These are phyloP conservation scores for Neostapfia colusana DNA, from an alignment of 176 grass and related monocot species.

Conservation along the genomic window DNA sequence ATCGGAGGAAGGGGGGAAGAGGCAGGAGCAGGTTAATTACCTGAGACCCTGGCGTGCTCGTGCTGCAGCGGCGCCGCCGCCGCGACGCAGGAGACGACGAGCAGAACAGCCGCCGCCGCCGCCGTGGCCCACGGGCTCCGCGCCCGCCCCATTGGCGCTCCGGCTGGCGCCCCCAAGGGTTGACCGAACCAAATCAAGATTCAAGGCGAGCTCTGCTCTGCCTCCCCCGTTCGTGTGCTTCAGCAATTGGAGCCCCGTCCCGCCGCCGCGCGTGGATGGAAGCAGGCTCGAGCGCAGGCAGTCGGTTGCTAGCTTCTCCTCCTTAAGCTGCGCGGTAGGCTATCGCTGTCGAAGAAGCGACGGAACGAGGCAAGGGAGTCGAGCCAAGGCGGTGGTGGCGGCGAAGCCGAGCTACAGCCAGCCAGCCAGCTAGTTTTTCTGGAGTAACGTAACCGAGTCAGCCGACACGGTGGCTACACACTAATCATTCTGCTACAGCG, in stretches of 20 bases:
- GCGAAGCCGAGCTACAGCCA: background rate
- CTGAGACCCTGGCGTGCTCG: slow-evolving; percentile 42
- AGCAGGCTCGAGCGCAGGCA: background rate
- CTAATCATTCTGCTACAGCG: slow-evolving; percentile 2
- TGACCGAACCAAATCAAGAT: background rate
- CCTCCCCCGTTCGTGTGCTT: background rate
- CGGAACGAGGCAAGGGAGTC: background rate
- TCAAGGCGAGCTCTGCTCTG: background rate
- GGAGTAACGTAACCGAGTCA: background rate
- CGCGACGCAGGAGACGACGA: slow-evolving; percentile 23
- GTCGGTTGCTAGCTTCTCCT: no score
- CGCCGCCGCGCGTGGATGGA: background rate
- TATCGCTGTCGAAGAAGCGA: background rate
- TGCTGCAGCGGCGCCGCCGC: slow-evolving; percentile 28
- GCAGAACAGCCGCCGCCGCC: slow-evolving; percentile 14
- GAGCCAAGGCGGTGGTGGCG: background rate
- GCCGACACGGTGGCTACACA: background rate
- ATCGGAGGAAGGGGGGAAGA: background rate
- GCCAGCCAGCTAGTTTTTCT: background rate
- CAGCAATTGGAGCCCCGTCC: background rate
- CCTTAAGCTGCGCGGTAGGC: background rate
- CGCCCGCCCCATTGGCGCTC: slow-evolving; percentile 28
- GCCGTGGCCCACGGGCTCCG: slow-evolving; percentile 1
- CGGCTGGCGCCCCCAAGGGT: background rate
- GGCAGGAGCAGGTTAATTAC: background rate